A percentile compares a stretch with the other conserved stretches of the same genome.
phyloP scores from a whole-genome alignment of 75 land plant species.

The Selaginella moellendorffii region DNA sequence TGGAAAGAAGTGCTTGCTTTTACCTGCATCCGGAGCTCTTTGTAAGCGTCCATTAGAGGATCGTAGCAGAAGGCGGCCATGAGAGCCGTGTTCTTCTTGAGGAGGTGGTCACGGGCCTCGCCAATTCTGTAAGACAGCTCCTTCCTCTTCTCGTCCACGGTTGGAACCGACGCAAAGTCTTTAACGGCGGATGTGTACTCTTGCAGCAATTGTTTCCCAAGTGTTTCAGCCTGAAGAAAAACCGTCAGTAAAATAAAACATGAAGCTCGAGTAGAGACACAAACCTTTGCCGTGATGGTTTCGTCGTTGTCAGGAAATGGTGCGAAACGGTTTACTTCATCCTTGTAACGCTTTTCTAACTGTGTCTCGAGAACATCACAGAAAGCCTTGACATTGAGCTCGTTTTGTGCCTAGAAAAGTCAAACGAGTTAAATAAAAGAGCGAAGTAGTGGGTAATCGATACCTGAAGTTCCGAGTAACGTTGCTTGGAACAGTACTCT shows the following conservation, averaged over 20 bases:
- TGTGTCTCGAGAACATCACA: slow-evolving; percentile 15
- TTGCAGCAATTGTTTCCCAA: slow-evolving; percentile 17
- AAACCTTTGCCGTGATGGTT: slow-evolving; percentile 32
- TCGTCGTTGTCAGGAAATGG: slow-evolving; percentile 42
- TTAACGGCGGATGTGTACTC: slow-evolving; percentile 19
- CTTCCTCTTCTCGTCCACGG: slow-evolving; percentile 27
- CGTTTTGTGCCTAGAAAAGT: slow-evolving; percentile 23
- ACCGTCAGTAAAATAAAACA: neutral
- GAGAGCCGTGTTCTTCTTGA: slow-evolving; percentile 32
- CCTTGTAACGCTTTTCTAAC: slow-evolving; percentile 23
- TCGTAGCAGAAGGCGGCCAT: slow-evolving; percentile 43
- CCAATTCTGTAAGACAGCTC: slow-evolving; percentile 21
- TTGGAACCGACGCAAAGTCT: slow-evolving; percentile 13
- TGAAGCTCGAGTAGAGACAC: neutral
- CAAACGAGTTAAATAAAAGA: neutral
- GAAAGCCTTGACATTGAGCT: slow-evolving; percentile 19
- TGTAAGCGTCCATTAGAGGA: slow-evolving; percentile 38
- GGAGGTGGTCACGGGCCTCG: slow-evolving; percentile 22
- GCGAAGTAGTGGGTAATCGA: no score
- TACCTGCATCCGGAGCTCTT: slow-evolving; percentile 38
- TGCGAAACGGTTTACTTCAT: slow-evolving; percentile 18
- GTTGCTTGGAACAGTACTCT: slow-evolving; percentile 32
- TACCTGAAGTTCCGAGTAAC: slow-evolving; percentile 24
- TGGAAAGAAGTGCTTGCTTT: neutral
- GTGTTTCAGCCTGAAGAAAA: slow-evolving; percentile 20